Evolutionary conservation across 1,139 yeast genomes (phyloP), one percentile per base, ranked within the genome.

Genomic region (Insectozyma bohioensis): DNA sequence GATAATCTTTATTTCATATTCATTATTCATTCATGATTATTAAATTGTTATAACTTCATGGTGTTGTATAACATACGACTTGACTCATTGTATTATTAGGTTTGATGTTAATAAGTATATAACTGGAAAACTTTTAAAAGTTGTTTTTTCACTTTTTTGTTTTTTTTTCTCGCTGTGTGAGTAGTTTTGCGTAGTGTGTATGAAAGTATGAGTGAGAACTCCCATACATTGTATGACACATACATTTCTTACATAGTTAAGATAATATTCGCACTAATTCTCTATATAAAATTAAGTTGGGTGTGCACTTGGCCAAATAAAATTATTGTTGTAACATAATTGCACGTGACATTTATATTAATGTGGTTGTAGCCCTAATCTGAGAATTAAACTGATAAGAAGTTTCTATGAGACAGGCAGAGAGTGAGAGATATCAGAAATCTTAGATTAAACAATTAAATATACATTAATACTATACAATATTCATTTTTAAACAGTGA

Each of bases 11-110:
- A n/a, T n/a, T n/a, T n/a, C n/a, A n/a, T n/a, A n/a, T n/a, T n/a
- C n/a, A n/a, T n/a, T n/a, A n/a, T n/a, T n/a, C n/a, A n/a, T n/a
- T n/a, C n/a, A n/a, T n/a, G n/a, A n/a, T n/a, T n/a, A n/a, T n/a
- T n/a, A n/a, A n/a, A 7, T 33, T 20, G 23, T 4, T 20, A 12
- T 24, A 6, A 18, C 18, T 14, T 9, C 9, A 12, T 6, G 11
- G n/a, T 24, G 29, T 13, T 11, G 26, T 16, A 24, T 18, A 40
- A 57, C 63, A 56, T 57, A 57, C 63, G 46, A 47, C 47, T 56
- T 49, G 58, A 56, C 59, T 57, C 63, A 58, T 58, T 54, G 44
- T 56, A 51, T 52, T 48, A 24, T 54, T 16, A 24, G 28, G 31
- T 21, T 20, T 31, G 30, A 26, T 31, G 12, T 24, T 27, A 27